A percentile compares a stretch with the other conserved stretches of the same genome.
Evolutionary conservation across 371 early-diverging fungal genomes (phyloP).

Genomic region (Lichtheimia ornata): DNA sequence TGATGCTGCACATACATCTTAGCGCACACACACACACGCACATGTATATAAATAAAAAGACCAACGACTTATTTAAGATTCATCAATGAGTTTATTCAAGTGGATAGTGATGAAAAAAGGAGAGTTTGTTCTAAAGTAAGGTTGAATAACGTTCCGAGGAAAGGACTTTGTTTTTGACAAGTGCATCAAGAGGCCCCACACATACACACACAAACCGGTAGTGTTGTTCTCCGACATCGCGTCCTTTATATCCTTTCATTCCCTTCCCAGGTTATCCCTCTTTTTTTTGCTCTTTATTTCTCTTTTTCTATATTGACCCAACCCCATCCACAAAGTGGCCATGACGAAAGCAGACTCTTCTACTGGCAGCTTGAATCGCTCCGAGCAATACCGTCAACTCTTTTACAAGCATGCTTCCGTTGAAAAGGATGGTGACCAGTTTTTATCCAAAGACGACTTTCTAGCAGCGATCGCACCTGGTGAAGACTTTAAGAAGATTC

Average conservation of each 20-base stretch:
- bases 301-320: background rate
- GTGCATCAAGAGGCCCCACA: too few relatives aligned
- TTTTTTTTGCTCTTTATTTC: background rate
- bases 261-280: constrained; percentile 1
- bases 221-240: background rate
- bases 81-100: too few relatives aligned
- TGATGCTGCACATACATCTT: too few relatives aligned
- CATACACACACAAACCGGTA: too few relatives aligned
- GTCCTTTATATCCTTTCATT: constrained; percentile 1
- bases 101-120: too few relatives aligned
- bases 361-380: constrained; percentile 3
- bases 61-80: too few relatives aligned
- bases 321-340: background rate
- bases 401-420: constrained; percentile 69
- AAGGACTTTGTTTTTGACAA: too few relatives aligned
- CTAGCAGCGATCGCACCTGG: constrained; percentile 67
- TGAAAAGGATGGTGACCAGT: constrained; percentile 57
- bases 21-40: too few relatives aligned
- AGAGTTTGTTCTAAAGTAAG: too few relatives aligned
- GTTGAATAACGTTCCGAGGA: too few relatives aligned
- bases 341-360: background rate
- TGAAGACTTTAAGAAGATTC: constrained; percentile 64
- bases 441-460: constrained; percentile 74
- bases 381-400: constrained; percentile 54
- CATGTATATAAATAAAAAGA: too few relatives aligned